A percentile compares a stretch with the other conserved stretches of the same genome.
Conservation (phyloP, 2,329 filamentous ascomycete genomes). For the Periconia digitata region DNA sequence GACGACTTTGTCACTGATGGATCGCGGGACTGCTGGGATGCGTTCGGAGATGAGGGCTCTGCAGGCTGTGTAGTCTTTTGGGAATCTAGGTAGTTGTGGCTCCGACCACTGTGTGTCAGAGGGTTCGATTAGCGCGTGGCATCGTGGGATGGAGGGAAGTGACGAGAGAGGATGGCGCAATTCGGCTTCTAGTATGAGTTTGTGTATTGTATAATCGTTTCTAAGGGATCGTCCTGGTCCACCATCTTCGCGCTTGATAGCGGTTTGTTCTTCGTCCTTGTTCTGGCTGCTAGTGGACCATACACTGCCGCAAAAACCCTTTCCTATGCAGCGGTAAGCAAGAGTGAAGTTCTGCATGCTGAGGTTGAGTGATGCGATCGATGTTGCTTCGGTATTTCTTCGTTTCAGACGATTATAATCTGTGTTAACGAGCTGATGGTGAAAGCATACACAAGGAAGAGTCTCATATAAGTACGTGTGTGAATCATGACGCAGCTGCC, state of each 20-base stretch:
- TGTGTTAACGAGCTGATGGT: too few relatives aligned
- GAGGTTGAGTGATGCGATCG: too few relatives aligned
- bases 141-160: not conserved
- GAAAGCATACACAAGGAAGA: too few relatives aligned
- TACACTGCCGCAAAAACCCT: conserved; percentile 16
- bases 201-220: conserved; percentile 14
- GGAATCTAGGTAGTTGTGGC: conserved; percentile 17
- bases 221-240: conserved; percentile 9
- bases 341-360: too few relatives aligned
- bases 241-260: conserved; percentile 13
- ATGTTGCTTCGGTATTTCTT: too few relatives aligned
- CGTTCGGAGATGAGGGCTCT: conserved; percentile 5
- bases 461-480: too few relatives aligned
- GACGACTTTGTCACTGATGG: conserved; percentile 32
- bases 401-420: too few relatives aligned
- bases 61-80: conserved; percentile 12
- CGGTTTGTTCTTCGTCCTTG: not conserved
- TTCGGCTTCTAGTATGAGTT: not conserved
- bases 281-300: conserved; percentile 2
- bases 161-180: not conserved
- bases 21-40: conserved; percentile 3
- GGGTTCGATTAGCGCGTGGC: not conserved
- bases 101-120: not conserved
- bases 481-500: too few relatives aligned
- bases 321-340: conserved; percentile 14